phyloP scores from a whole-genome alignment of 2,329 filamentous ascomycete species.

The Exserohilum rostratum region DNA sequence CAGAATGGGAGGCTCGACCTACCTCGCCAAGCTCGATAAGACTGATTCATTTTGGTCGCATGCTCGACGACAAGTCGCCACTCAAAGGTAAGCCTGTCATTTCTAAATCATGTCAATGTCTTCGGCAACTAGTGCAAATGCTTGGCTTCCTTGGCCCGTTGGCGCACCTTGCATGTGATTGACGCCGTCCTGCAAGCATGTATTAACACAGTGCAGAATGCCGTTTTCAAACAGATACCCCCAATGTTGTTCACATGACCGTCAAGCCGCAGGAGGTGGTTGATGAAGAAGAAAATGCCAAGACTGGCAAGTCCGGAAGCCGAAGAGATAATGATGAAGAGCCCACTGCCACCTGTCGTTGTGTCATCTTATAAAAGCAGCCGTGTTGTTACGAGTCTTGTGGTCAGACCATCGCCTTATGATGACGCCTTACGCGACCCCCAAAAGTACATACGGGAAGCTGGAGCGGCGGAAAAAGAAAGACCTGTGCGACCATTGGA shows the following conservation, averaged over 20 bases:
- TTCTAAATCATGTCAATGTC: constrained; percentile 19
- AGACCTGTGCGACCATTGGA: neutral
- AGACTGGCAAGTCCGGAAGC: constrained; percentile 63
- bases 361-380: constrained; percentile 63
- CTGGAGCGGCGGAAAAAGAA: neutral
- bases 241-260: constrained; percentile 94
- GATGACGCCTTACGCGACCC: neutral
- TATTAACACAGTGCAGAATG: constrained; percentile 64
- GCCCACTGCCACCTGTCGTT: constrained; percentile 65
- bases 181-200: neutral
- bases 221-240: constrained; percentile 72
- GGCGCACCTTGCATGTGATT: constrained; percentile 7
- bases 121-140: constrained; percentile 29
- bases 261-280: constrained; percentile 83
- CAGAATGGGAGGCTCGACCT: constrained; percentile 85
- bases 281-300: constrained; percentile 80
- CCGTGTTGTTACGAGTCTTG: constrained; percentile 1
- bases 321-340: constrained; percentile 61
- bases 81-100: constrained; percentile 71
- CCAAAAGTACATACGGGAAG: constrained; percentile 6
- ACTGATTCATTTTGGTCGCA: constrained; percentile 87
- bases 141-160: constrained; percentile 21
- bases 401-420: neutral
- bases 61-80: constrained; percentile 85
- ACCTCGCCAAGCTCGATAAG: constrained; percentile 87